Percentiles rank a stretch among this genome's conserved stretches.
These are phyloP conservation scores for Penicillium sp. DNA, from an alignment of 2,329 filamentous ascomycete species.

Conservation along the genomic window DNA sequence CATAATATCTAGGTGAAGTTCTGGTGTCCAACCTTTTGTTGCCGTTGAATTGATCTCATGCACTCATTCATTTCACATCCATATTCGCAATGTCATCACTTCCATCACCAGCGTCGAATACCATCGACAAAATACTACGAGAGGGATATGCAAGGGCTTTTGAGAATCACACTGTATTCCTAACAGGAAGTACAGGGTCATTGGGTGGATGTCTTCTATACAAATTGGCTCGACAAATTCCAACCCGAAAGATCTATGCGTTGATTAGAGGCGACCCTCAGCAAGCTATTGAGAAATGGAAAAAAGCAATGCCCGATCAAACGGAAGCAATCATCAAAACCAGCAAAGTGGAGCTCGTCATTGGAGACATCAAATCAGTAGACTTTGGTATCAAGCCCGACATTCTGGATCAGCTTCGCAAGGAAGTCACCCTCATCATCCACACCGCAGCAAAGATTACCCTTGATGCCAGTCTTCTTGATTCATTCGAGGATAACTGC, in stretches of 20 bases:
- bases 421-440: constrained; percentile 31
- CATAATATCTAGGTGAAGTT: too few relatives aligned
- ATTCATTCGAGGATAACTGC: constrained; percentile 31
- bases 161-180: constrained; percentile 25
- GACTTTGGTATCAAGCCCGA: constrained; percentile 23
- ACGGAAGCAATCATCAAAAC: constrained; percentile 22
- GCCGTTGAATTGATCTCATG: too few relatives aligned
- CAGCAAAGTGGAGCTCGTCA: constrained; percentile 26
- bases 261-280: constrained; percentile 23
- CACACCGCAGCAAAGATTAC: constrained; percentile 32
- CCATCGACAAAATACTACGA: constrained; percentile 17
- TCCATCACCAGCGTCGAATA: too few relatives aligned
- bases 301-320: constrained; percentile 27
- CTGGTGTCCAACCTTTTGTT: too few relatives aligned
- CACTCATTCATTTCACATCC: too few relatives aligned
- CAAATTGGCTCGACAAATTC: constrained; percentile 30
- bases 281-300: constrained; percentile 27
- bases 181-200: constrained; percentile 30
- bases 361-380: constrained; percentile 25
- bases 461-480: constrained; percentile 23
- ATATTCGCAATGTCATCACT: not conserved
- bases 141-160: constrained; percentile 26
- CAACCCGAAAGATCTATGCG: constrained; percentile 29
- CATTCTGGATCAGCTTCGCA: constrained; percentile 16
- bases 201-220: constrained; percentile 32